Percentiles rank a stretch among this genome's conserved stretches.
These are phyloP conservation scores for Coemansia asiatica DNA, from an alignment of 192 early-diverging fungal species.

Conservation along the genomic window DNA sequence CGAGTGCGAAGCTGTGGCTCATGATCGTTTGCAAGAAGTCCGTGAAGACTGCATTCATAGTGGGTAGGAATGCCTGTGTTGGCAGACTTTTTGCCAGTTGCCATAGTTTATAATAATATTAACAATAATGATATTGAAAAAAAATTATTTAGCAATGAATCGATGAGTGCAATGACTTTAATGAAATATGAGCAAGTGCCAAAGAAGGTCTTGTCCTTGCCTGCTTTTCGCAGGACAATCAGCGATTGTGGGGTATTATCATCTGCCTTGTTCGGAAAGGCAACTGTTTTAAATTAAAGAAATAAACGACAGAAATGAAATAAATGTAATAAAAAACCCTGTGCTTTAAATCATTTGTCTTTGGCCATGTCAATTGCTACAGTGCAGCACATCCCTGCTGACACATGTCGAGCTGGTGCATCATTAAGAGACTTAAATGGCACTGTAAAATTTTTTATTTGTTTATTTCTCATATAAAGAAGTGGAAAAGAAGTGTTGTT, in stretches of 20 bases:
- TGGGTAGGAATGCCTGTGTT: constrained; percentile 34
- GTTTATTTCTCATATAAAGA: no score
- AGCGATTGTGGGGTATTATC: constrained; percentile 5
- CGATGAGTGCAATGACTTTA: neutral
- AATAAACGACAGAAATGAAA: no score
- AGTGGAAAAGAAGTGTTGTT: no score
- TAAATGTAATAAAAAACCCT: no score
- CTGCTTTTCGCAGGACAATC: neutral
- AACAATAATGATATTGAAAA: no score
- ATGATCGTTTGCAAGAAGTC: constrained; percentile 47
- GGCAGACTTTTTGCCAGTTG: constrained; percentile 40
- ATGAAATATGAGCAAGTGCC: neutral
- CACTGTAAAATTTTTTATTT: no score
- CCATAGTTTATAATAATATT: constrained; percentile 14
- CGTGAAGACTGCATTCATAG: constrained; percentile 63
- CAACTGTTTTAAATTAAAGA: no score
- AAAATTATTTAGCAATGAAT: neutral
- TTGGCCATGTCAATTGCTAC: no score
- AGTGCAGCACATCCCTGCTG: no score
- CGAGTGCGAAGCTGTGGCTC: constrained; percentile 63
- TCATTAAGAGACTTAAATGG: no score
- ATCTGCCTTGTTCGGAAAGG: neutral
- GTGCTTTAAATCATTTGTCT: no score
- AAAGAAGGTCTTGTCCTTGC: neutral
- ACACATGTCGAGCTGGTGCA: no score